Evolutionary conservation across 2,329 filamentous ascomycete species (phyloP).

Genomic region (Pestalotiopsis sp.): DNA sequence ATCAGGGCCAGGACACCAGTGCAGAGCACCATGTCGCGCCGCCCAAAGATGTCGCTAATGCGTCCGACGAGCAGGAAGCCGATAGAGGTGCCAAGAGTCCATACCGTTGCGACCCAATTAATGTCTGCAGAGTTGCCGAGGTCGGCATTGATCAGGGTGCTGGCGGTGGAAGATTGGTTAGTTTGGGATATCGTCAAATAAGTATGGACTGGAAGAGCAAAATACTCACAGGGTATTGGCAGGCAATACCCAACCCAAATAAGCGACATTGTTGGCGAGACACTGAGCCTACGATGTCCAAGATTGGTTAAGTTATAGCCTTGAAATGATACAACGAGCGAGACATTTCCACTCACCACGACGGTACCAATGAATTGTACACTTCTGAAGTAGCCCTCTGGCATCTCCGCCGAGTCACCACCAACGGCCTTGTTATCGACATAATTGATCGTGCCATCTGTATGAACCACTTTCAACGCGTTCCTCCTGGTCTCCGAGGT

Average conservation of each 20-base stretch:
- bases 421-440: conserved; percentile 46
- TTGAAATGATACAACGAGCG: background rate
- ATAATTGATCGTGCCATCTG: conserved; percentile 45
- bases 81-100: conserved; percentile 26
- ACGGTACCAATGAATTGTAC: conserved; percentile 44
- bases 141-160: conserved; percentile 16
- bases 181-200: background rate
- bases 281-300: conserved; percentile 30
- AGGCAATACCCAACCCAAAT: conserved; percentile 38
- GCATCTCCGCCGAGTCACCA: conserved; percentile 42
- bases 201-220: background rate
- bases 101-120: conserved; percentile 32
- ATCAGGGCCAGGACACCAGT: conserved; percentile 36
- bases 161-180: background rate
- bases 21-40: conserved; percentile 42
- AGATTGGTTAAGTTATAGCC: background rate
- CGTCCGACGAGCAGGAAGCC: conserved; percentile 41
- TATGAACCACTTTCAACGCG: conserved; percentile 23
- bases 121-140: conserved; percentile 26
- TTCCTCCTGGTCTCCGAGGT: background rate
- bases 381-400: conserved; percentile 42
- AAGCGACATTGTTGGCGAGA: conserved; percentile 35
- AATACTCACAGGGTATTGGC: conserved; percentile 36
- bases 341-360: conserved; percentile 22
- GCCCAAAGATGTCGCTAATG: conserved; percentile 45